A percentile compares a stretch with the other conserved stretches of the same genome.
Evolutionary conservation across 345 rosid species (phyloP).

Genomic region (Eucalyptus tenuipes): DNA sequence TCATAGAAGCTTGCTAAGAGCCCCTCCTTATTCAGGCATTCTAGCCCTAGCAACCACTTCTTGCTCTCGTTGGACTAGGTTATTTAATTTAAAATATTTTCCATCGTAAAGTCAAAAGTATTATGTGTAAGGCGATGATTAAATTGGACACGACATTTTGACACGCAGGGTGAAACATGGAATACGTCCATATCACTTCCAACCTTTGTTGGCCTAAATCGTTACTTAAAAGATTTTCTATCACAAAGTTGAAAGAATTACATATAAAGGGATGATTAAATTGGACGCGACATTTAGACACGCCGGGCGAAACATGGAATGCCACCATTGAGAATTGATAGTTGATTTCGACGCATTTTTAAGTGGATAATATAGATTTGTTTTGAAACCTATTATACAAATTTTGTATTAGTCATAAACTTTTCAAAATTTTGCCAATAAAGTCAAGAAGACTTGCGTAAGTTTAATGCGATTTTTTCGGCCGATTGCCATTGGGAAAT

Average conservation of each 20-base stretch:
- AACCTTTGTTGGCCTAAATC: too few species aligned
- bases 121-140: not conserved
- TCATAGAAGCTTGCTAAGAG: too few species aligned
- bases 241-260: too few species aligned
- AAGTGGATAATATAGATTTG: not conserved
- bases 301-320: not conserved
- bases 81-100: too few species aligned
- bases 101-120: not conserved
- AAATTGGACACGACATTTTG: not conserved
- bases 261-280: too few species aligned
- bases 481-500: not conserved
- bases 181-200: not conserved
- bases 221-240: too few species aligned
- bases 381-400: rapidly evolving
- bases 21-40: too few species aligned
- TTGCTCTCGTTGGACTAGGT: rapidly evolving
- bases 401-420: too few species aligned
- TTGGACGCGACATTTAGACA: not conserved
- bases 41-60: too few species aligned
- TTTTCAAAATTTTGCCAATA: too few species aligned
- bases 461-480: too few species aligned
- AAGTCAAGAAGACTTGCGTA: too few species aligned
- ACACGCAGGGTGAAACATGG: not conserved
- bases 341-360: not conserved
- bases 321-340: not conserved